phyloP scores from a whole-genome alignment of 2,329 filamentous ascomycete genomes.

The Stemphylium vesicarium region DNA sequence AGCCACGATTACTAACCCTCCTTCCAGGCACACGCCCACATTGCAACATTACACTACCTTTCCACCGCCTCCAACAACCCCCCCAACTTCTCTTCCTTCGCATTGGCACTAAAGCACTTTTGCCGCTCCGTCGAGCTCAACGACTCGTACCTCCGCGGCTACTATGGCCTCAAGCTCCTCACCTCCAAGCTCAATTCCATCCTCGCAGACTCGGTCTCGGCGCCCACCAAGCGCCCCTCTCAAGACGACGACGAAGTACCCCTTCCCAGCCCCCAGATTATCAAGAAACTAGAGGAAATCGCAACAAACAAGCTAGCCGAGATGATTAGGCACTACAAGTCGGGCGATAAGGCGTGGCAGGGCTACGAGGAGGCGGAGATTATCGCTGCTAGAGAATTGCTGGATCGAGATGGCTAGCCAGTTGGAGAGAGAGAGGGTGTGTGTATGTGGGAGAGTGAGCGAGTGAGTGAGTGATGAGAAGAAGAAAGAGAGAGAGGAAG shows the following conservation, averaged over 20 bases:
- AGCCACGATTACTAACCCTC: background rate
- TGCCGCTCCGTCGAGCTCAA: constrained; percentile 92
- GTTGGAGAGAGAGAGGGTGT: background rate
- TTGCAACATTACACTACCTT: constrained; percentile 85
- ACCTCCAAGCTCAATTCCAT: constrained; percentile 44
- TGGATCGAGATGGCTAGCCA: constrained; percentile 59
- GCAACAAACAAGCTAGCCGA: constrained; percentile 78
- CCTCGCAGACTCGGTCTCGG: constrained; percentile 38
- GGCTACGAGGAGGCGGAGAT: constrained; percentile 77
- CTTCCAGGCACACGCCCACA: constrained; percentile 76
- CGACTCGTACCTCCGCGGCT: constrained; percentile 88
- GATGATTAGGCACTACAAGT: constrained; percentile 70
- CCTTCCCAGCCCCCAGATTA: constrained; percentile 63
- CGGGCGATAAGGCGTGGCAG: constrained; percentile 69
- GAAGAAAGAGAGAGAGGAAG: background rate
- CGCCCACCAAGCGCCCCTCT: constrained; percentile 34
- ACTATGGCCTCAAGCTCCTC: constrained; percentile 87
- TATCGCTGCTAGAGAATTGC: constrained; percentile 70
- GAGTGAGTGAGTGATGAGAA: background rate
- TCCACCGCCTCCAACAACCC: constrained; percentile 51
- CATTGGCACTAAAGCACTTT: constrained; percentile 82
- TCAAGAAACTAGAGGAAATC: constrained; percentile 72
- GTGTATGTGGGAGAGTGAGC: too few relatives aligned
- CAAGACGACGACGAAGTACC: constrained; percentile 50
- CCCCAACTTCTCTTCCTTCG: constrained; percentile 54